A percentile compares a stretch with the other conserved stretches of the same genome.
phyloP scores from a whole-genome alignment of 352 stramenopile species.

The Phytophthora nicotianae region DNA sequence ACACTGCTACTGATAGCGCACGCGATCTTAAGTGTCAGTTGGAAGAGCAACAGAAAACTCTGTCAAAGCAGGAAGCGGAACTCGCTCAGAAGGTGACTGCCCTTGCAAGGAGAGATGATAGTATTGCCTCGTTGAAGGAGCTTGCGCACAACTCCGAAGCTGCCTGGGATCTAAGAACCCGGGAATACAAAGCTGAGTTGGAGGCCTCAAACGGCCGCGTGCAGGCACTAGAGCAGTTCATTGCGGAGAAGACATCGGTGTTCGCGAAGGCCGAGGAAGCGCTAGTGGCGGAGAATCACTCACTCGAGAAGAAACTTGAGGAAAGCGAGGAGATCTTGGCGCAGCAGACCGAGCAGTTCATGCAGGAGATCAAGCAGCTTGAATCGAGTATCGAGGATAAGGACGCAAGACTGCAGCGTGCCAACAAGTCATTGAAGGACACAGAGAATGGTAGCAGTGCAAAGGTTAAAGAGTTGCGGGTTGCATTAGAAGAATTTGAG shows the following conservation, averaged over 20 bases:
- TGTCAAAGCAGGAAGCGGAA: conserved; percentile 22
- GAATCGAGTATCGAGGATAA: conserved; percentile 26
- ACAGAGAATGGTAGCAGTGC: conserved; percentile 13
- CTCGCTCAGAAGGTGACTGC: conserved; percentile 17
- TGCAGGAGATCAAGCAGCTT: conserved; percentile 38
- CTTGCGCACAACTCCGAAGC: conserved; percentile 22
- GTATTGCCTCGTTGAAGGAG: conserved; percentile 32
- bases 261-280: conserved; percentile 27
- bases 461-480: conserved; percentile 34
- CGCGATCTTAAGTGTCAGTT: conserved; percentile 26
- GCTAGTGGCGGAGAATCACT: conserved; percentile 30
- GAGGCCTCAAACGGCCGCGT: conserved; percentile 29
- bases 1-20: conserved; percentile 21
- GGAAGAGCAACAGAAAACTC: conserved; percentile 14
- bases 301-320: conserved; percentile 31
- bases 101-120: conserved; percentile 21
- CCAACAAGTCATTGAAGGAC: conserved; percentile 22
- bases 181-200: conserved; percentile 37
- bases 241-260: conserved; percentile 36
- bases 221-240: conserved; percentile 41
- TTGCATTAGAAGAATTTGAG: conserved; percentile 25
- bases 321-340: conserved; percentile 36
- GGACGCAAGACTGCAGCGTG: conserved; percentile 27
- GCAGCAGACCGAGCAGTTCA: conserved; percentile 37
- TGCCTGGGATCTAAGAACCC: conserved; percentile 20